phyloP scores from a whole-genome alignment of 768 basidiomycete genomes.

The Cubamyces sp. region DNA sequence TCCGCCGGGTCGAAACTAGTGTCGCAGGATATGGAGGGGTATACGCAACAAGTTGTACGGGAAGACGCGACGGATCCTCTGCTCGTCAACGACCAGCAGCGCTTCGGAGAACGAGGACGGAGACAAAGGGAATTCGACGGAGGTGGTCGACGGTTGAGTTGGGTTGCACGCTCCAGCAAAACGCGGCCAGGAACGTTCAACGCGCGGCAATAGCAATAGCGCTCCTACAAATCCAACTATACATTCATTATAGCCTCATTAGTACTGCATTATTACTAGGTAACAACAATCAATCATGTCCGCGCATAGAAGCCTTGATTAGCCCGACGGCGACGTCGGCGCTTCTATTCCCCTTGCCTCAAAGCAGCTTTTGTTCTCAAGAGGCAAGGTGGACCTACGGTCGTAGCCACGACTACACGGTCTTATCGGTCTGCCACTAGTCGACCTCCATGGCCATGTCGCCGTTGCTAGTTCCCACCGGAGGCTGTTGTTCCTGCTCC shows the following conservation, averaged over 20 bases:
- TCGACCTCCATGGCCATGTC: conserved; percentile 17
- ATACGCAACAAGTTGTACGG: conserved; percentile 47
- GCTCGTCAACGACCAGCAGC: conserved; percentile 28
- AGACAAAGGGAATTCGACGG: conserved; percentile 21
- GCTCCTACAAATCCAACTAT: conserved; percentile 5
- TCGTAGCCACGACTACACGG: background rate
- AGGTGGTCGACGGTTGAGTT: conserved; percentile 17
- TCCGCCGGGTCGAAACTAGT: conserved; percentile 53
- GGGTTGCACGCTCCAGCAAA: conserved; percentile 6
- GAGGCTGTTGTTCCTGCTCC: background rate
- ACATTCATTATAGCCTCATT: background rate
- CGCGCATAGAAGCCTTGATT: background rate
- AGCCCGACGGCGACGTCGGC: background rate
- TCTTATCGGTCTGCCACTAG: background rate
- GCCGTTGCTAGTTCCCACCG: conserved; percentile 1
- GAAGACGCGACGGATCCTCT: conserved; percentile 56
- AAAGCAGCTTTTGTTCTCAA: conserved; percentile 4
- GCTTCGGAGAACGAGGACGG: conserved; percentile 14
- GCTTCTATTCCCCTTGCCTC: background rate
- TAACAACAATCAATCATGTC: conserved; percentile 6
- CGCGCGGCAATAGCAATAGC: conserved; percentile 2
- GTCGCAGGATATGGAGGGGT: conserved; percentile 46
- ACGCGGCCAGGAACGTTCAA: conserved; percentile 4
- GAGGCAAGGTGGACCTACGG: background rate
- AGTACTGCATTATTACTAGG: conserved; percentile 5